A percentile compares a stretch with the other conserved stretches of the same genome.
These are phyloP conservation scores for Sonneratia alba DNA, from an alignment of 345 rosid species.

Conservation along the genomic window DNA sequence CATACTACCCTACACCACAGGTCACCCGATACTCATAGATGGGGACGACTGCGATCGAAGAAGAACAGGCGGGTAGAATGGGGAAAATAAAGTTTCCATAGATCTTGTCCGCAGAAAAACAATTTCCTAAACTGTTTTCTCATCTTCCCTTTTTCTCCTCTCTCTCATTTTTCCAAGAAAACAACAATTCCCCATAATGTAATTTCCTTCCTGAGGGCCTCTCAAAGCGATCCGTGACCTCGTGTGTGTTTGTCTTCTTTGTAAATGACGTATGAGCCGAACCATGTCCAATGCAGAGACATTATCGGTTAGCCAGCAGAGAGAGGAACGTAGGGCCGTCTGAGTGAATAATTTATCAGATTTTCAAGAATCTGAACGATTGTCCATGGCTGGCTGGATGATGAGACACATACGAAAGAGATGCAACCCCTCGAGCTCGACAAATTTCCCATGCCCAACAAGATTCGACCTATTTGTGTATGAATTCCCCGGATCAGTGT, in stretches of 20 bases:
- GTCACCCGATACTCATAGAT: too few species aligned
- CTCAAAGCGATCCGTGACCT: slow-evolving; percentile 1
- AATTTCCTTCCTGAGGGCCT: not conserved
- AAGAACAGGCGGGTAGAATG: not conserved
- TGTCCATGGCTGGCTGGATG: not conserved
- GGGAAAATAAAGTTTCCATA: not conserved
- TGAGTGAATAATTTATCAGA: not conserved
- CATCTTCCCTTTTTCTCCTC: not conserved
- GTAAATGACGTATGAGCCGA: not conserved
- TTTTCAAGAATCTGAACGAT: not conserved
- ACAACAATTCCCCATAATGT: not conserved
- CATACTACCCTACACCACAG: too few species aligned
- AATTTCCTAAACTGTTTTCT: not conserved
- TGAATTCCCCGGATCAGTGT: too few species aligned
- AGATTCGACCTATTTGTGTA: not conserved
- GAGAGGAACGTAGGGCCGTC: not conserved
- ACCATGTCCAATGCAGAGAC: not conserved
- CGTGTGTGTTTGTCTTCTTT: not conserved
- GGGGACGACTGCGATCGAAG: not conserved
- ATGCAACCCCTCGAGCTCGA: not conserved
- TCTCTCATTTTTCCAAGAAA: not conserved
- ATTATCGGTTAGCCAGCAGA: not conserved
- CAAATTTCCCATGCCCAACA: not conserved
- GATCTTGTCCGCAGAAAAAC: not conserved
- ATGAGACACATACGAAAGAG: not conserved